Percentiles rank a stretch among this genome's conserved stretches.
phyloP scores from a whole-genome alignment of 176 grass and related monocot species.

The Oryza brachyantha region DNA sequence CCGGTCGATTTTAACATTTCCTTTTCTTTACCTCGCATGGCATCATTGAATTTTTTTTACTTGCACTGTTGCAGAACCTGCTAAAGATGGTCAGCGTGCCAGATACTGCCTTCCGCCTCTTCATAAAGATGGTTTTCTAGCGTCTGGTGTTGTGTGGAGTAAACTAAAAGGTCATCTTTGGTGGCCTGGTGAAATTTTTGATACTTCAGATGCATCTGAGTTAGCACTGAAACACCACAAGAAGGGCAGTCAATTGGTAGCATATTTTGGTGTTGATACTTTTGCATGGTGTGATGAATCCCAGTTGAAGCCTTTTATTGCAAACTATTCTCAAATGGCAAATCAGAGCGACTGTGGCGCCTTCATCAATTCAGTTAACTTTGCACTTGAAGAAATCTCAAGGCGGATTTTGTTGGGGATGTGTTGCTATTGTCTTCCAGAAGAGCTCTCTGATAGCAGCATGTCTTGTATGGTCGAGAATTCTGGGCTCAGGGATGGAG shows the following conservation, averaged over 20 bases:
- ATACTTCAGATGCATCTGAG: constrained; percentile 66
- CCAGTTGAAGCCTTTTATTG: constrained; percentile 61
- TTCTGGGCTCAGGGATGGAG: constrained; percentile 43
- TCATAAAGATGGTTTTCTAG: constrained; percentile 23
- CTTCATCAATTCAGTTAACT: constrained; percentile 44
- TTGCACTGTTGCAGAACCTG: background rate
- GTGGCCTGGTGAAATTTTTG: constrained; percentile 81
- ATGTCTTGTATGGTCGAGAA: constrained; percentile 48
- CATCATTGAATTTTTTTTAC: background rate
- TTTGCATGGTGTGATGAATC: constrained; percentile 82
- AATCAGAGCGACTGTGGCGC: constrained; percentile 48
- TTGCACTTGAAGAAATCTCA: constrained; percentile 61
- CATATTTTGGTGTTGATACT: constrained; percentile 56
- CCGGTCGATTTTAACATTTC: background rate
- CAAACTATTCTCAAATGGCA: constrained; percentile 52
- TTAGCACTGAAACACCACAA: constrained; percentile 53
- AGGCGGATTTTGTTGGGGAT: constrained; percentile 46
- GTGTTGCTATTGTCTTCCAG: constrained; percentile 54
- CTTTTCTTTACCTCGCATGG: background rate
- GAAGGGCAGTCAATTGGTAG: constrained; percentile 48
- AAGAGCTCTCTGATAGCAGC: constrained; percentile 14
- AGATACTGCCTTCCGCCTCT: constrained; percentile 33
- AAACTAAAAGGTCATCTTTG: constrained; percentile 68
- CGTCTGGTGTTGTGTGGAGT: constrained; percentile 70
- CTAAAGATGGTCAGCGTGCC: background rate